Evolutionary conservation across 495 filamentous ascomycete species (phyloP).

Genomic region (Pseudomonodictys pantanalensis): DNA sequence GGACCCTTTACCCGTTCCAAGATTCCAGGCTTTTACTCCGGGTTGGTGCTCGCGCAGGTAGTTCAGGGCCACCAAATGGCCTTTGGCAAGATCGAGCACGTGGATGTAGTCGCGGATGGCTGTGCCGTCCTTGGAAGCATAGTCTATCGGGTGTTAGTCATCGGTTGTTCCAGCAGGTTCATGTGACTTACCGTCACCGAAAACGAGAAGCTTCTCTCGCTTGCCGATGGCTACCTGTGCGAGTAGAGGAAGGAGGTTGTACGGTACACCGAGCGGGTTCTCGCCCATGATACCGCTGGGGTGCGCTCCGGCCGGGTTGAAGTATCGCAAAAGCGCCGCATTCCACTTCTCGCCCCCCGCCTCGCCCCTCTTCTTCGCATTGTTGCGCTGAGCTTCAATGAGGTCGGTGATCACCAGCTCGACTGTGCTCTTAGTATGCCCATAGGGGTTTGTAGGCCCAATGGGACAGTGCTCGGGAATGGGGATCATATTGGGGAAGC

Average conservation of each 20-base stretch:
- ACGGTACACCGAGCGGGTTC: constrained; percentile 92
- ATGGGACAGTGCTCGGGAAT: constrained; percentile 96
- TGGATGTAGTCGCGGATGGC: constrained; percentile 77
- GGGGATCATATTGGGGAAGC: constrained; percentile 95
- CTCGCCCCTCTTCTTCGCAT: constrained; percentile 75
- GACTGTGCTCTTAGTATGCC: constrained; percentile 87
- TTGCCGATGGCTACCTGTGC: constrained; percentile 95
- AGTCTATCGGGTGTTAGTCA: constrained; percentile 59
- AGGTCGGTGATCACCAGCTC: constrained; percentile 89
- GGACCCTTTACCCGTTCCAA: constrained; percentile 91
- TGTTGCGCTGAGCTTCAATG: constrained; percentile 82
- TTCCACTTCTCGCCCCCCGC: constrained; percentile 78
- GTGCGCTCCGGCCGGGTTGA: constrained; percentile 95
- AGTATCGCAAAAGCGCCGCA: constrained; percentile 89
- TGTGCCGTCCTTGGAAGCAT: constrained; percentile 72
- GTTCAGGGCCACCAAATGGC: constrained; percentile 87
- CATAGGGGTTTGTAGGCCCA: constrained; percentile 95
- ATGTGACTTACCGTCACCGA: constrained; percentile 71
- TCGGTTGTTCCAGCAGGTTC: background rate
- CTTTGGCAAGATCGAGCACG: constrained; percentile 83
- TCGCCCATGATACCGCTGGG: constrained; percentile 98
- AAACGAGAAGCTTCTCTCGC: constrained; percentile 89
- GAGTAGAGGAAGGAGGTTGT: constrained; percentile 89
- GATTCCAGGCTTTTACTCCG: constrained; percentile 92
- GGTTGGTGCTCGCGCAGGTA: constrained; percentile 87